Evolutionary conservation across 176 grass and related monocot species (phyloP), one percentile per base, ranked within the genome.

Genomic region (Musa acuminata): DNA sequence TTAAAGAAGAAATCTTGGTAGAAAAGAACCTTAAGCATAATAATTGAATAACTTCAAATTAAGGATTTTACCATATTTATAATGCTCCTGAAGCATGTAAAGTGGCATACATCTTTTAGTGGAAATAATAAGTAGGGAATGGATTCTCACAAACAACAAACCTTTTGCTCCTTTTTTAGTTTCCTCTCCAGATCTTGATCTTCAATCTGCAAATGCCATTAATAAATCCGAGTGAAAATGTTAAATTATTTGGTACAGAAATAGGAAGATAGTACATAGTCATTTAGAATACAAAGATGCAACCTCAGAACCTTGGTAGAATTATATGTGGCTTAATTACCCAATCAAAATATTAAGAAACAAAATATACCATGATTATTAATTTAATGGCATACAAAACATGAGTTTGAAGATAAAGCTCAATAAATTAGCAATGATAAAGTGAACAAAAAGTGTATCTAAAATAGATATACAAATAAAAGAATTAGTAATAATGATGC

Each of bases 151-250:
- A 48, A 75, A 52, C 12, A 16, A 51, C 8, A 76, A 86, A 70
- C 89, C 81, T 92, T 89, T 19, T 89, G 87, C 13, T 85, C 80
- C 62, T 89, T 89, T 82, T 89, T 93, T 71, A 83, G 24, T 57
- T 87, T 89, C 74, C 80, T 57, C 26, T 89, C 87, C 72, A 87
- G 43, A 59, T 89, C 90, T 81, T 84, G 88, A 53, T 78, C 82
- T 43, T 89, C 79, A 2, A 82, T 80, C 77, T 81, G 77, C 85
- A 70, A 48, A 66, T 75, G 9, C 3, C 74, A 23, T 21, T 13
- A 48, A 63, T 16, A 76, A 64, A 62, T 11, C 48, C 12, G 20
- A 70, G 67, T 67, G 16, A 43, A 66, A 14, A 43, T 13, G 26
- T 43, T 35, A 16, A 29, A 67, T 14, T 35, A 35, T 16, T 13